Conservation (phyloP, 768 basidiomycete species). For the Mycena olivaceomarginata region DNA sequence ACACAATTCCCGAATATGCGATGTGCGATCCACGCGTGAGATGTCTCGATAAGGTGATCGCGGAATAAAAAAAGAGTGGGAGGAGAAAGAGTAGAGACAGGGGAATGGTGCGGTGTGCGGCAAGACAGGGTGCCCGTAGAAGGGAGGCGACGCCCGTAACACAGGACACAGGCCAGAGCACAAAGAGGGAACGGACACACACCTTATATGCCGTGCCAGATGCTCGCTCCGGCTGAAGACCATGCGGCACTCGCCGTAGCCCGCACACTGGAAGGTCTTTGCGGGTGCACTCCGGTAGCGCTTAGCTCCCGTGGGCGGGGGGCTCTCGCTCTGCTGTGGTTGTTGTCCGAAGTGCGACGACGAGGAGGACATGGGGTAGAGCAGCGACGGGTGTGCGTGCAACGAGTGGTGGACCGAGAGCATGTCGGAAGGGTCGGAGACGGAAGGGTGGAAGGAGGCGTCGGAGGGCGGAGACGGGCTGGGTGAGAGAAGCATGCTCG, state of each 20-base stretch:
- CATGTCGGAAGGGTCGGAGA: neutral
- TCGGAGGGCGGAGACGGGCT: slow-evolving; percentile 13
- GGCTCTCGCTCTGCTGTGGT: neutral
- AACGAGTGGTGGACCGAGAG: neutral
- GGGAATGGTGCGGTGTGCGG: neutral
- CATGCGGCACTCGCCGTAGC: slow-evolving; percentile 97
- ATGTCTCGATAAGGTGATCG: too few species aligned
- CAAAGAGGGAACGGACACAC: too few species aligned
- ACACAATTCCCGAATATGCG: too few species aligned
- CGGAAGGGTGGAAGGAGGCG: neutral
- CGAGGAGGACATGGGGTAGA: neutral
- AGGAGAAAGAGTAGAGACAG: neutral
- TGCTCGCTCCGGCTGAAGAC: slow-evolving; percentile 98
- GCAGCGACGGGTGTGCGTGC: slow-evolving; percentile 16
- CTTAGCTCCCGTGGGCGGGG: slow-evolving; percentile 53
- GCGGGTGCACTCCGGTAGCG: slow-evolving; percentile 90
- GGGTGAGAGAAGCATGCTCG: neutral
- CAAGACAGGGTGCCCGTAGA: neutral
- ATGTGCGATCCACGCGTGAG: too few species aligned
- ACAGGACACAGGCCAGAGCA: too few species aligned
- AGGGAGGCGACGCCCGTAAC: too few species aligned
- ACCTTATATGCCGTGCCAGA: slow-evolving; percentile 97
- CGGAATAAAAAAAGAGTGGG: too few species aligned
- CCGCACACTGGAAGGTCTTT: slow-evolving; percentile 96
- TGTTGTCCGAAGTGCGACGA: neutral